Conservation (phyloP, 2,329 filamentous ascomycete genomes). For the Sphaerostilbella broomeana region DNA sequence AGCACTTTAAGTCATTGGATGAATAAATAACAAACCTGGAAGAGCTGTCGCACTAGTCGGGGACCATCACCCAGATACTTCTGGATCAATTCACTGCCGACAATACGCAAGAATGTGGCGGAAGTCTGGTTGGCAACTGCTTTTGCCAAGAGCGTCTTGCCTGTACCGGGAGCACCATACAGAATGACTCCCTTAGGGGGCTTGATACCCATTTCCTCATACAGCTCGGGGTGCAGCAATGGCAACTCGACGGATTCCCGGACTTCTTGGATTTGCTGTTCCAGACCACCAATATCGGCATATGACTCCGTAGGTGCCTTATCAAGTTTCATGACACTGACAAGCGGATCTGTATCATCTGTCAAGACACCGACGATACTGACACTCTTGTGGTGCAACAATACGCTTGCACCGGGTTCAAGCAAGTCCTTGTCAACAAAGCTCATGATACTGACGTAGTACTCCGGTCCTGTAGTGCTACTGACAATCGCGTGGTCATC, state of each 20-base stretch:
- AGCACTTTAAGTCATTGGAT: neutral
- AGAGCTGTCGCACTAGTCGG: slow-evolving; percentile 89
- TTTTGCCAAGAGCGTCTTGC: slow-evolving; percentile 93
- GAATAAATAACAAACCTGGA: slow-evolving; percentile 52
- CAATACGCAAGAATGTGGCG: slow-evolving; percentile 94
- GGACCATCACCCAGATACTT: slow-evolving; percentile 98
- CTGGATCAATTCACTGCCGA: slow-evolving; percentile 94
- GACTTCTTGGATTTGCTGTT: slow-evolving; percentile 94
- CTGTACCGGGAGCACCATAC: slow-evolving; percentile 93
- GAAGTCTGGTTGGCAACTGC: slow-evolving; percentile 99
- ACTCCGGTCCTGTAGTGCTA: slow-evolving; percentile 93
- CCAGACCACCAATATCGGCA: slow-evolving; percentile 94
- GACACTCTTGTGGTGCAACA: slow-evolving; percentile 95
- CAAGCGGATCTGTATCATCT: slow-evolving; percentile 89
- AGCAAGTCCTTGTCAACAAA: slow-evolving; percentile 98
- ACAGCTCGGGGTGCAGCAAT: slow-evolving; percentile 89
- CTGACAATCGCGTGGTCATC: slow-evolving; percentile 99
- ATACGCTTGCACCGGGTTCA: slow-evolving; percentile 89
- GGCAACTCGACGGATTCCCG: slow-evolving; percentile 94
- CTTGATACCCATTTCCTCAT: slow-evolving; percentile 99
- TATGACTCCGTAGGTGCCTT: slow-evolving; percentile 98
- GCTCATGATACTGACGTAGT: slow-evolving; percentile 99
- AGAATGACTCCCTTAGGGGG: slow-evolving; percentile 98
- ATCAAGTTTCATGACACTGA: slow-evolving; percentile 98
- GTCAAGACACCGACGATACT: slow-evolving; percentile 96